Base-by-base conservation (phyloP, 202 grass and related monocot species). In the Zizania palustris region DNA sequence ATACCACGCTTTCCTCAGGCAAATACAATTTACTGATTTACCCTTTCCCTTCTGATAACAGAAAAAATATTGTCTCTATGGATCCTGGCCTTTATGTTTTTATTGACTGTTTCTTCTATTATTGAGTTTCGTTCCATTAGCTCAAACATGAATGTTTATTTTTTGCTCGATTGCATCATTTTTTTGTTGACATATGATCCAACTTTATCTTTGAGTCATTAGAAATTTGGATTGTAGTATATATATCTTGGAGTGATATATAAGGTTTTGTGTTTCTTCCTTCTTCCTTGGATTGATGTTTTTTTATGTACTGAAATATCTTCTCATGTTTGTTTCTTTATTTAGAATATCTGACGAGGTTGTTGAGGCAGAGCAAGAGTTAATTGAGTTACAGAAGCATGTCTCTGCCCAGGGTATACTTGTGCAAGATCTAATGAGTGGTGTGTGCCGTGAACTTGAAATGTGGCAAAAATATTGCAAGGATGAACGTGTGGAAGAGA, bases 301-400 rank as follows among this genome's bases (percentile, higher is more conserved):
- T 22, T 28, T 56, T 16, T 28, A 83, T 66, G 46, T 65, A 5
- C 21, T 7, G 59, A 4, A 41, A 69, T 63, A 2, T 76, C 55
- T 46, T 57, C 35, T 28, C 28, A 10, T 55, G 69, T 56, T 86
- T 83, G 0, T 34, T 14, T 60, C 54, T 77, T 34, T 22, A 67
- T 45, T n/a, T 74, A 97, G 93, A 84, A 84, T 98, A 90, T 91
- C 89, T 9, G 95, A 97, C 62, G 95, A 97, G 77, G 95, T 93
- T 74, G 74, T 90, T 67, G 95, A 97, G 77, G 91, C 88, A 65
- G 87, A 94, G 65, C 95, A 97, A 63, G 95, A 97, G 55, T 79
- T 97, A 84, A 92, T 94, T 82, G 81, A 81, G 8, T 71, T 97
- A 37, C 89, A 92, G 57, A 97, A 97, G 57, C 89, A 97, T 59